These are phyloP conservation scores for Cinchona pubescens DNA, from an alignment of 257 asterid genomes.

Conservation along the genomic window DNA sequence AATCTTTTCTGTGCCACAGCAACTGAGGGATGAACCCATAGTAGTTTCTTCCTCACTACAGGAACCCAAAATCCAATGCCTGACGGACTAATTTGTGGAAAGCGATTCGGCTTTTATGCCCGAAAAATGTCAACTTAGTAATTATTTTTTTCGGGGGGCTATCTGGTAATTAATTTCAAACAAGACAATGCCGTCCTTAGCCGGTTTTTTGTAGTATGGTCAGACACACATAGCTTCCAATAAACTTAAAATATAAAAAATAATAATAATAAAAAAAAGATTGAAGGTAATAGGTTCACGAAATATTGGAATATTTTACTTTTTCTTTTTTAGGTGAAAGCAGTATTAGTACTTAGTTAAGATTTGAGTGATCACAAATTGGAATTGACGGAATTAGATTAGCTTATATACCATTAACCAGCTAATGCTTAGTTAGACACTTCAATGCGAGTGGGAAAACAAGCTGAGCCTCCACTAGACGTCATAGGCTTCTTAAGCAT, in stretches of 20 bases:
- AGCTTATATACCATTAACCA: neutral
- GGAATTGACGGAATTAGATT: neutral
- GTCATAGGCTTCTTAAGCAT: neutral
- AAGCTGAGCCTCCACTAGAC: neutral
- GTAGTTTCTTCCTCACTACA: constrained; percentile 20
- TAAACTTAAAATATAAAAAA: neutral
- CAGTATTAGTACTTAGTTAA: neutral
- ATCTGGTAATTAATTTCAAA: too few species aligned
- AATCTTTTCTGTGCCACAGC: constrained; percentile 59
- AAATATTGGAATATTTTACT: too few species aligned
- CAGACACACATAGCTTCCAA: too few species aligned
- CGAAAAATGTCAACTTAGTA: constrained; percentile 12
- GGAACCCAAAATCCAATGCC: neutral
- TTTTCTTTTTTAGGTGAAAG: too few species aligned
- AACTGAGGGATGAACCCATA: constrained; percentile 65
- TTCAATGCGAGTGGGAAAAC: neutral
- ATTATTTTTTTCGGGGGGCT: too few species aligned
- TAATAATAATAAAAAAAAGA: too few species aligned
- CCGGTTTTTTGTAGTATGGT: too few species aligned
- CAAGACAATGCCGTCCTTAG: constrained; percentile 28
- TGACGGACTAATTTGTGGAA: neutral
- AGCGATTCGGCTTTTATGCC: constrained; percentile 13
- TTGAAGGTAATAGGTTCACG: too few species aligned
- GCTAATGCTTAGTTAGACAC: neutral
- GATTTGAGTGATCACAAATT: neutral